Evolutionary conservation across 208 protist species (phyloP).

Genomic region (Leptomonas seymouri): DNA sequence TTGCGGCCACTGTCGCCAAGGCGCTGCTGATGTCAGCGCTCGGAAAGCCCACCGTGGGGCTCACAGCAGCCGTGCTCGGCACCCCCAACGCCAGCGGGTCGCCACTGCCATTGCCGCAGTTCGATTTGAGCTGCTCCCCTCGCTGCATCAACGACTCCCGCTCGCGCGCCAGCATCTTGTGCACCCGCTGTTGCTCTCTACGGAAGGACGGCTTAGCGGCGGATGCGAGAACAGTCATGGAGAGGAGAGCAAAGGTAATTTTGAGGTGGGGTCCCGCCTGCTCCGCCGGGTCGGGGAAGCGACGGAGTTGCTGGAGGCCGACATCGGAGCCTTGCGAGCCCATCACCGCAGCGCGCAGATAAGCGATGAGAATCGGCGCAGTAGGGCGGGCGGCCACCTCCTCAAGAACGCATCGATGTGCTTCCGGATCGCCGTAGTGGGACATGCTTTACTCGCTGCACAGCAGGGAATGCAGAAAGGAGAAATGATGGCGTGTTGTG

Average conservation of each 20-base stretch:
- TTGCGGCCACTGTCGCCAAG: background rate
- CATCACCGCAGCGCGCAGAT: conserved; percentile 33
- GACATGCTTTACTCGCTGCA: conserved; percentile 17
- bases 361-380: conserved; percentile 27
- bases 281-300: conserved; percentile 11
- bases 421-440: conserved; percentile 43
- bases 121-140: conserved; percentile 12
- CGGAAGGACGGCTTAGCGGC: conserved; percentile 20
- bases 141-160: conserved; percentile 13
- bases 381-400: conserved; percentile 24
- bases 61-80: background rate
- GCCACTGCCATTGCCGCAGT: background rate
- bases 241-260: conserved; percentile 22
- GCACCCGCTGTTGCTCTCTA: conserved; percentile 19
- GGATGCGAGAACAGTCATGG: conserved; percentile 25
- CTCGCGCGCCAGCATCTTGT: conserved; percentile 15
- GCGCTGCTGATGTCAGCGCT: conserved; percentile 6
- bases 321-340: conserved; percentile 29
- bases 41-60: background rate
- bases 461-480: background rate
- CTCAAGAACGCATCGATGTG: conserved; percentile 36
- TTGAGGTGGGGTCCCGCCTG: conserved; percentile 16
- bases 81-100: background rate
- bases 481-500: conserved; percentile 3
- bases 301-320: conserved; percentile 16